Evolutionary conservation across 148 eudicot genomes (phyloP).

Genomic region (Silene uniflora): DNA sequence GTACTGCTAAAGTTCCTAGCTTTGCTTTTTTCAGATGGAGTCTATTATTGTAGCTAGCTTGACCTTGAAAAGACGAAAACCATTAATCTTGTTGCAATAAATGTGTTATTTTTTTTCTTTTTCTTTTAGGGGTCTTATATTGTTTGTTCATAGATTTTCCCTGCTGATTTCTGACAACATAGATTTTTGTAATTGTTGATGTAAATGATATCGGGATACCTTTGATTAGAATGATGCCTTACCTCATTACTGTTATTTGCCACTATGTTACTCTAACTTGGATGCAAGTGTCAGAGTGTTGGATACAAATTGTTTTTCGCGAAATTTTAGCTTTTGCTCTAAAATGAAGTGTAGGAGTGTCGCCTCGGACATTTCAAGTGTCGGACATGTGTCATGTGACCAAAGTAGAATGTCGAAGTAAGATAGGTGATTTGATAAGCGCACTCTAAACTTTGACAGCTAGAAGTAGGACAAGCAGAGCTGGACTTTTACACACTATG

Average conservation of each 20-base stretch:
- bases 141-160: background rate
- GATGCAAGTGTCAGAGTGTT: too few species aligned
- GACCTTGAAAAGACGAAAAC: too few species aligned
- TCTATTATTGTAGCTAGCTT: background rate
- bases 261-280: too few species aligned
- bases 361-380: too few species aligned
- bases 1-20: background rate
- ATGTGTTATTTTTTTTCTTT: too few species aligned
- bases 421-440: background rate
- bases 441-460: background rate
- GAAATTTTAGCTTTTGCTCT: too few species aligned
- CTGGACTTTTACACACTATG: background rate
- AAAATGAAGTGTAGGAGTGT: too few species aligned
- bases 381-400: too few species aligned
- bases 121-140: background rate
- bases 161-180: background rate
- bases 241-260: background rate
- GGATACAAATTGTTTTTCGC: too few species aligned
- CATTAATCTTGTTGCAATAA: too few species aligned
- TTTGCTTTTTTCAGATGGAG: background rate
- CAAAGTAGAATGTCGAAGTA: too few species aligned
- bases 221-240: background rate
- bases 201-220: background rate
- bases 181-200: background rate
- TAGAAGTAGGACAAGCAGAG: background rate